Base-by-base conservation (phyloP, 2,329 filamentous ascomycete genomes). In the Fusarium compactum region DNA sequence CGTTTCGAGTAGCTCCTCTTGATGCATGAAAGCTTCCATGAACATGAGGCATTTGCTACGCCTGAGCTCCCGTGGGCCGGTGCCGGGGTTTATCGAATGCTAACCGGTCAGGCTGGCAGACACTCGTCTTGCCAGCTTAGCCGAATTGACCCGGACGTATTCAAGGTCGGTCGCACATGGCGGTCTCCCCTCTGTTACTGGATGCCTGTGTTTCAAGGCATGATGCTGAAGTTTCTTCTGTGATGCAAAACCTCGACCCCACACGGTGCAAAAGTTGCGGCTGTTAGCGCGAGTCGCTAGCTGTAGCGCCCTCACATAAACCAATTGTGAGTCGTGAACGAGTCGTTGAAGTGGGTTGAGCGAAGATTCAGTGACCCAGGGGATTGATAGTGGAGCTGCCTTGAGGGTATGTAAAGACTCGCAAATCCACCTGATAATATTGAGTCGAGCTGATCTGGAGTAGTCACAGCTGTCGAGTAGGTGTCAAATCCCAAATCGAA, bases 241-340 rank as follows among this genome's bases (percentile, higher is more conserved):
- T 51, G 51, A 47, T 51, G 56, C 53, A 24, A 25, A 54, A 20
- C 52, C 5, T 25, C 20, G 27, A 62, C 68, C 55, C 77, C 79
- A 78, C 78, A 79, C 74, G 72, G 78, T 80, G 78, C 72, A 64
- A 80, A 78, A 75, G 44, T 79, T 60, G 67, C 47, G 65, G 43
- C 62, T 46, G 65, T 65, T 59, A 67, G 74, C 71, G 62, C 62
- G 65, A 67, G 67, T 68, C 64, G 45, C 69, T 70, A 45, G 63
- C 55, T 63, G 63, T 66, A 55, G 60, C 57, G 59, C 57, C 25
- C 59, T 69, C 50, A 32, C 58, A 46, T 32, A 74, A 58, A 52
- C 75, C 73, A 76, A 75, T 74, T 14, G 56, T 30, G 55, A 32
- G 55, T 40, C 57, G 60, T 55, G 24, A 47, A 50, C 65, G 61